Evolutionary conservation across 768 basidiomycete genomes (phyloP).

Genomic region (Suillus lakei): DNA sequence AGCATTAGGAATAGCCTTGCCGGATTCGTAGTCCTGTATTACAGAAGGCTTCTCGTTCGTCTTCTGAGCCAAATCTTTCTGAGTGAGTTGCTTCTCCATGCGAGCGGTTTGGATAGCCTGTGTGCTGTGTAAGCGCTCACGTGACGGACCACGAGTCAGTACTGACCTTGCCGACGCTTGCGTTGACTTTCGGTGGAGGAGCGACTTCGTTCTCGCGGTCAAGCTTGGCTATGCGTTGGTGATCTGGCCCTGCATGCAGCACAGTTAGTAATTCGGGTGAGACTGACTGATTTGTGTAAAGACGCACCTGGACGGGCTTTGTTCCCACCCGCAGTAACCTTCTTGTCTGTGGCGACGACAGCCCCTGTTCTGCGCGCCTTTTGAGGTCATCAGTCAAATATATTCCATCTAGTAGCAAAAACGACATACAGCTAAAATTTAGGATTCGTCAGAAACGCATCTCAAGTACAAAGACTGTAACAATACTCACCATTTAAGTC

Average conservation of each 20-base stretch:
- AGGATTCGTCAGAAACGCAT: slow-evolving; percentile 19
- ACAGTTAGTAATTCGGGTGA: neutral
- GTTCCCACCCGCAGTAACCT: slow-evolving; percentile 68
- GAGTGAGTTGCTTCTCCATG: slow-evolving; percentile 76
- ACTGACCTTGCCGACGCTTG: slow-evolving; percentile 74
- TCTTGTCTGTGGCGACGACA: slow-evolving; percentile 85
- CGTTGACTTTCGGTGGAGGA: slow-evolving; percentile 80
- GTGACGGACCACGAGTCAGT: slow-evolving; percentile 8
- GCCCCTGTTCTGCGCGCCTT: slow-evolving; percentile 80
- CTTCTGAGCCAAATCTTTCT: slow-evolving; percentile 92
- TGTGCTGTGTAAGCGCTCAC: slow-evolving; percentile 17
- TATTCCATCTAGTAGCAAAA: neutral
- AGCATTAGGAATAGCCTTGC: slow-evolving; percentile 84
- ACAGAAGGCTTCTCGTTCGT: slow-evolving; percentile 92
- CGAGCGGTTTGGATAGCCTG: slow-evolving; percentile 86
- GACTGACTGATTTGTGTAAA: neutral
- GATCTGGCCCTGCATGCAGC: slow-evolving; percentile 73
- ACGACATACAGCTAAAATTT: slow-evolving; percentile 55
- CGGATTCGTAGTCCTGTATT: slow-evolving; percentile 87
- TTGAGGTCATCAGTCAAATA: slow-evolving; percentile 11
- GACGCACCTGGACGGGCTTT: slow-evolving; percentile 74
- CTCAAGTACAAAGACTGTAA: slow-evolving; percentile 5
- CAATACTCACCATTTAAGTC: slow-evolving; percentile 56
- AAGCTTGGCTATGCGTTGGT: slow-evolving; percentile 91
- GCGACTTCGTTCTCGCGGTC: slow-evolving; percentile 96